phyloP scores from a whole-genome alignment of 2,329 filamentous ascomycete genomes.

The Beauveria varroae region DNA sequence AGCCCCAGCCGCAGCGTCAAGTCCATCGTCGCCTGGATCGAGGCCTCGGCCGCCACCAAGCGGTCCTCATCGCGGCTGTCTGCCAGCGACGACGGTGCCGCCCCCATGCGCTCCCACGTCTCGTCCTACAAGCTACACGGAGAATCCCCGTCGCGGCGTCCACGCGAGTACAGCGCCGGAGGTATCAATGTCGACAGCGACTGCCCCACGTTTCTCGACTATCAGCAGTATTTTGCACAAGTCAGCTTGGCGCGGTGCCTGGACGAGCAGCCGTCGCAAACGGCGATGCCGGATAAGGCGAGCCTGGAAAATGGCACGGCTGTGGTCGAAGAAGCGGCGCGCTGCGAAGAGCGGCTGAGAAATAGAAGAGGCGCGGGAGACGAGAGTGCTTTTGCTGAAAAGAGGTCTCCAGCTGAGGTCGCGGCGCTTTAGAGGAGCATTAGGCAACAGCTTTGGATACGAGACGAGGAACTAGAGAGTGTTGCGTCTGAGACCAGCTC shows the following conservation, averaged over 20 bases:
- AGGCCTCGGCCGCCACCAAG: conserved; percentile 14
- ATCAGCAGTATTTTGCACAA: conserved; percentile 25
- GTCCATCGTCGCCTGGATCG: conserved; percentile 26
- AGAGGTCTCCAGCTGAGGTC: conserved; percentile 18
- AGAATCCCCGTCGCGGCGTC: not conserved
- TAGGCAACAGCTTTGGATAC: conserved; percentile 21
- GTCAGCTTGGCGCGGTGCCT: conserved; percentile 24
- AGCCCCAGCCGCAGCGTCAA: conserved; percentile 20
- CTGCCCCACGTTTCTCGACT: conserved; percentile 25
- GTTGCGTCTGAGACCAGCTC: not conserved
- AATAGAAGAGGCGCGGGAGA: not conserved
- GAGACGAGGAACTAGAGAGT: conserved; percentile 24
- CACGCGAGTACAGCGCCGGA: not conserved
- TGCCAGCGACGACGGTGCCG: not conserved
- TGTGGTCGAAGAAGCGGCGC: not conserved
- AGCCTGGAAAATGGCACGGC: not conserved
- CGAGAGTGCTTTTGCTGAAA: not conserved
- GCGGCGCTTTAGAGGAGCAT: conserved; percentile 25
- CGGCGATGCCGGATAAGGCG: too few species aligned
- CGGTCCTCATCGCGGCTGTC: not conserved
- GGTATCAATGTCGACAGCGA: conserved; percentile 21
- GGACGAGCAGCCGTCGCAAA: conserved; percentile 13
- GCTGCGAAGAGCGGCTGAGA: not conserved
- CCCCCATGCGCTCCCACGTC: not conserved
- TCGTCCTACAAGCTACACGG: not conserved